These are phyloP conservation scores for Teratosphaeria zuluensis DNA, from an alignment of 2,329 filamentous ascomycete genomes.

Conservation along the genomic window DNA sequence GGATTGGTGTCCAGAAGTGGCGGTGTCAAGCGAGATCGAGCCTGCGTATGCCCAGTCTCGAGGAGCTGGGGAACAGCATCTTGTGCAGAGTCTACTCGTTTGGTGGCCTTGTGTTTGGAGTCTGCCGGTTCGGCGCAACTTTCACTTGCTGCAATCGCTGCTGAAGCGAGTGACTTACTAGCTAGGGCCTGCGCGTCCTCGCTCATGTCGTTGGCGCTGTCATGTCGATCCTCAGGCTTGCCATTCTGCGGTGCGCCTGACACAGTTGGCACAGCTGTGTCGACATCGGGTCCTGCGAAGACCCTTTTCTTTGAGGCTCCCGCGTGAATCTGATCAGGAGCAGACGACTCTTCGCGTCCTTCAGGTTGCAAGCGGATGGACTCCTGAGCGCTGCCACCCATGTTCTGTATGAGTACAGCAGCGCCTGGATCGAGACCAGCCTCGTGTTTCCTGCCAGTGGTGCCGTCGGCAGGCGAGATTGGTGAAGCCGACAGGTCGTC, in stretches of 20 bases:
- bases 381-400: not conserved
- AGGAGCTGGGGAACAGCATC: constrained; percentile 9
- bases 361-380: not conserved
- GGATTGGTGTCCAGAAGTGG: not conserved
- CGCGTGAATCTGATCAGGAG: not conserved
- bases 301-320: not conserved
- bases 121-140: not conserved
- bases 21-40: not conserved
- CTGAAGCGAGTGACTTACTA: not conserved
- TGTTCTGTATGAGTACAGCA: not conserved
- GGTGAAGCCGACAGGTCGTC: not conserved
- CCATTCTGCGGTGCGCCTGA: not conserved
- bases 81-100: constrained; percentile 13
- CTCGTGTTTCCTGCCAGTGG: not conserved
- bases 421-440: not conserved
- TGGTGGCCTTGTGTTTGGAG: not conserved
- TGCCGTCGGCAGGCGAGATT: not conserved
- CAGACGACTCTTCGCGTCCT: not conserved
- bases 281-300: not conserved
- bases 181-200: not conserved
- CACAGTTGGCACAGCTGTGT: not conserved
- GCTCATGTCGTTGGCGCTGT: not conserved
- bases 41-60: not conserved
- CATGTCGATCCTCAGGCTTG: not conserved
- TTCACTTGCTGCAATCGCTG: constrained; percentile 1